Conservation (phyloP, 306 rosid genomes). For the Cucumis melo region DNA sequence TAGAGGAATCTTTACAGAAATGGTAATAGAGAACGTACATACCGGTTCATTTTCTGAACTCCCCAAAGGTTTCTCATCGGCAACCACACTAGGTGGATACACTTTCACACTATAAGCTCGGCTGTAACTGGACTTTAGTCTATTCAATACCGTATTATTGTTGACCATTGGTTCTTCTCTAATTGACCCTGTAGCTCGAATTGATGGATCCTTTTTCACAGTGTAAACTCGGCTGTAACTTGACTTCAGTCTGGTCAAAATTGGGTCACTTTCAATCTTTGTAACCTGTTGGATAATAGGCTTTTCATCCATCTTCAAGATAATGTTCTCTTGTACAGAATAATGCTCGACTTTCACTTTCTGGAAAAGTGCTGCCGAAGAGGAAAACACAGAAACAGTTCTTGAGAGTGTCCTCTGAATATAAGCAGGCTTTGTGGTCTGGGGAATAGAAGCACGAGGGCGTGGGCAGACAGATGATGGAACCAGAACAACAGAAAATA, state of each 20-base stretch:
- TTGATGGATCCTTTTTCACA: constrained; percentile 17
- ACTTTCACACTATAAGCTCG: constrained; percentile 25
- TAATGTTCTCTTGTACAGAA: constrained; percentile 1
- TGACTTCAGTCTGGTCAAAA: constrained; percentile 55
- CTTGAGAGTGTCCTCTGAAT: constrained; percentile 68
- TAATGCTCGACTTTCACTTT: constrained; percentile 19
- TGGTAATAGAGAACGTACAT: not conserved
- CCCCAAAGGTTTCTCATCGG: constrained; percentile 5
- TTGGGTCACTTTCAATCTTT: constrained; percentile 22
- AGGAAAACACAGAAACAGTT: constrained; percentile 76
- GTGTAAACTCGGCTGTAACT: constrained; percentile 33
- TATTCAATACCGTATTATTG: constrained; percentile 30
- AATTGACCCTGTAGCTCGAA: constrained; percentile 6
- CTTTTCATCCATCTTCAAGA: not conserved
- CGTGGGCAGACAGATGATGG: constrained; percentile 62
- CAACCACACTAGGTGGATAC: constrained; percentile 2
- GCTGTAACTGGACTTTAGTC: constrained; percentile 49
- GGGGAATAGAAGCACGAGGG: constrained; percentile 20
- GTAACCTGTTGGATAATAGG: constrained; percentile 3
- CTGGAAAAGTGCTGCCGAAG: constrained; percentile 92
- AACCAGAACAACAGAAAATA: constrained; percentile 78
- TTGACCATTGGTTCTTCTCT: constrained; percentile 1
- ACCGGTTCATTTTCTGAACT: constrained; percentile 15
- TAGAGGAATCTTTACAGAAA: not conserved
- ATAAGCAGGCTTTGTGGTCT: constrained; percentile 27